Percentiles rank a stretch among this genome's conserved stretches.
Evolutionary conservation across 2,329 filamentous ascomycete species (phyloP).

Genomic region (Hypoxylon rubiginosum): DNA sequence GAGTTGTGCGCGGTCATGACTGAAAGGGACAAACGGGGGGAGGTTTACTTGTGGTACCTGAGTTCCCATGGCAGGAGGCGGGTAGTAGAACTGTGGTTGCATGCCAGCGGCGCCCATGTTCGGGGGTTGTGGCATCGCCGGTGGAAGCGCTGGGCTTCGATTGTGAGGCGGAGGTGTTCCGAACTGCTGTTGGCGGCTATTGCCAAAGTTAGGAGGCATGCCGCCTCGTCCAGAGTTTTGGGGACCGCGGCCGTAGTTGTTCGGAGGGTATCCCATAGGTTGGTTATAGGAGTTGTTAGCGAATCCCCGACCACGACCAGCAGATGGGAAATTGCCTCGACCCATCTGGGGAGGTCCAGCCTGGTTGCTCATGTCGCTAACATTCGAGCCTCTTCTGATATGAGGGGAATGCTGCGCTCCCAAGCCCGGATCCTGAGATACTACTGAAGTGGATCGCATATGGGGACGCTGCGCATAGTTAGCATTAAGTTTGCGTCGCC

Average conservation of each 20-base stretch:
- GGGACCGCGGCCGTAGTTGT: constrained; percentile 55
- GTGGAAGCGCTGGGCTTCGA: constrained; percentile 62
- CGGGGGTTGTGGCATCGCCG: constrained; percentile 75
- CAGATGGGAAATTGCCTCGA: constrained; percentile 67
- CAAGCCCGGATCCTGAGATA: constrained; percentile 72
- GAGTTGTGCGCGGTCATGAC: constrained; percentile 54
- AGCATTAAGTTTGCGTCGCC: constrained; percentile 41
- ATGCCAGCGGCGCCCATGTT: constrained; percentile 74
- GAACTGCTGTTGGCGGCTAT: constrained; percentile 56
- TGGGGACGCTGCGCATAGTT: constrained; percentile 66
- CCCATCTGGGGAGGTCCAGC: constrained; percentile 67
- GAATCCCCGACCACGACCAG: constrained; percentile 63
- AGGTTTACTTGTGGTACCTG: constrained; percentile 72
- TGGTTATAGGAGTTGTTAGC: constrained; percentile 65
- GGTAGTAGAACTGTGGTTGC: constrained; percentile 73
- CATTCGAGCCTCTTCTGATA: constrained; percentile 86
- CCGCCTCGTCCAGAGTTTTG: constrained; percentile 65
- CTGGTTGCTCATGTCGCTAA: constrained; percentile 77
- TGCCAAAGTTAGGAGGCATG: constrained; percentile 61
- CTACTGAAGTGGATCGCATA: constrained; percentile 72
- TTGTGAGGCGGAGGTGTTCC: constrained; percentile 61
- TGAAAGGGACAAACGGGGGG: constrained; percentile 54
- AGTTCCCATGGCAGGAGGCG: constrained; percentile 69
- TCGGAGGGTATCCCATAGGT: constrained; percentile 61
- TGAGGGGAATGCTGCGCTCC: constrained; percentile 77